These are phyloP conservation scores for Mucor mucedo DNA, from an alignment of 371 early-diverging fungal genomes.

Conservation along the genomic window DNA sequence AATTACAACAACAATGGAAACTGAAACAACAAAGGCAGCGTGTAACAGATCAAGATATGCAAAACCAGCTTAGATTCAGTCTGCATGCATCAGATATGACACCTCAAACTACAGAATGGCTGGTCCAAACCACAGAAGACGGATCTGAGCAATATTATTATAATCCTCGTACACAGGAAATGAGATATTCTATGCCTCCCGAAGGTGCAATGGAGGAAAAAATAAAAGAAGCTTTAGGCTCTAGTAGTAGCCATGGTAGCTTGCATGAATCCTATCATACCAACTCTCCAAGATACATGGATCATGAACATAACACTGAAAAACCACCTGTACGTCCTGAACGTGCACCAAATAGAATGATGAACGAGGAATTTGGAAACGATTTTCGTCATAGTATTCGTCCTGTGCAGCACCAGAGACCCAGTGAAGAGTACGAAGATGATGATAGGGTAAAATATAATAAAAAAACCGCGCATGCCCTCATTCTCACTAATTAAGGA, in stretches of 20 bases:
- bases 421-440: slow-evolving; percentile 13
- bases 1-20: slow-evolving; percentile 16
- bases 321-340: slow-evolving; percentile 34
- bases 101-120: slow-evolving; percentile 42
- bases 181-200: slow-evolving; percentile 58
- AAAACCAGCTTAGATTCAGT: slow-evolving; percentile 30
- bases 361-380: slow-evolving; percentile 1
- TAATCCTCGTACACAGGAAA: slow-evolving; percentile 56
- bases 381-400: not conserved
- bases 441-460: slow-evolving; percentile 13
- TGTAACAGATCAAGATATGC: slow-evolving; percentile 9
- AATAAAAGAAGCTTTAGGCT: slow-evolving; percentile 1
- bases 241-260: not conserved
- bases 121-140: slow-evolving; percentile 60
- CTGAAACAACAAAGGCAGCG: slow-evolving; percentile 18
- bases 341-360: slow-evolving; percentile 36
- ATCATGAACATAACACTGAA: not conserved
- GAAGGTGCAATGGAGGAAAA: slow-evolving; percentile 25
- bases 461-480: not conserved
- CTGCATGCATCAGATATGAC: slow-evolving; percentile 26
- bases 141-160: slow-evolving; percentile 61
- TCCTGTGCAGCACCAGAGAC: not conserved
- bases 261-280: not conserved
- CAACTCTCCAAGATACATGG: not conserved
- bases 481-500: not conserved